Percentiles rank a stretch among this genome's conserved stretches.
Conservation (phyloP, 768 basidiomycete genomes). For the Leccinum incarnatum region DNA sequence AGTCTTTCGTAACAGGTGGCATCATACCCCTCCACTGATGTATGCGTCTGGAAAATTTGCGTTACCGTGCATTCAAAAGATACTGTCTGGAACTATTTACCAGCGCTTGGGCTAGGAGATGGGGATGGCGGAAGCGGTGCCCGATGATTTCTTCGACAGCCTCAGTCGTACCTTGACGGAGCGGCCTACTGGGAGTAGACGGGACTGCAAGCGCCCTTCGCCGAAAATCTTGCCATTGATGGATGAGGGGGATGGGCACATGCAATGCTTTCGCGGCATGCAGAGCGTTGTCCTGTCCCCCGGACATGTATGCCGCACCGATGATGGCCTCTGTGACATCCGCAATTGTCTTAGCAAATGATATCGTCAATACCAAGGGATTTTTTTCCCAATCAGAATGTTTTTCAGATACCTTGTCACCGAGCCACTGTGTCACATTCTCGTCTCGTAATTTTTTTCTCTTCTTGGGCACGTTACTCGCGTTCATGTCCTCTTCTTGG, state of each 20-base stretch:
- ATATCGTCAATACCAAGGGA: conserved; percentile 11
- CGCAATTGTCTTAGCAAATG: conserved; percentile 59
- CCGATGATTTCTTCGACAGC: conserved; percentile 65
- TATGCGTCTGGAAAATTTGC: conserved; percentile 55
- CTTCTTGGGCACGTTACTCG: conserved; percentile 25
- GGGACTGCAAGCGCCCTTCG: conserved; percentile 45
- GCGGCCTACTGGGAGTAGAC: conserved; percentile 41
- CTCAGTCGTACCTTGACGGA: conserved; percentile 47
- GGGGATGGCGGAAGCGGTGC: conserved; percentile 56
- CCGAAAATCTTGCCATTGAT: conserved; percentile 70
- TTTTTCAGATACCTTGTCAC: conserved; percentile 62
- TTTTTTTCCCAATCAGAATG: neutral
- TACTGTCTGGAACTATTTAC: conserved; percentile 38
- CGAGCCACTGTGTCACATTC: conserved; percentile 53
- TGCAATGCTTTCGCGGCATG: conserved; percentile 61
- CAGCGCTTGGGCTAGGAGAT: conserved; percentile 70
- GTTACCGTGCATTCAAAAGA: conserved; percentile 8
- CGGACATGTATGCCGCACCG: conserved; percentile 75
- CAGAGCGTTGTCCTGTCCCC: conserved; percentile 66
- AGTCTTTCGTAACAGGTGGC: conserved; percentile 67
- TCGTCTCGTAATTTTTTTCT: conserved; percentile 44
- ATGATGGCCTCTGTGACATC: conserved; percentile 86
- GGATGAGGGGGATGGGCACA: conserved; percentile 60
- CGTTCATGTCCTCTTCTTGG: conserved; percentile 11
- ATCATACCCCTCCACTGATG: conserved; percentile 55